Base-by-base conservation (phyloP, 2,329 filamentous ascomycete species). In the Penicillium sp. region DNA sequence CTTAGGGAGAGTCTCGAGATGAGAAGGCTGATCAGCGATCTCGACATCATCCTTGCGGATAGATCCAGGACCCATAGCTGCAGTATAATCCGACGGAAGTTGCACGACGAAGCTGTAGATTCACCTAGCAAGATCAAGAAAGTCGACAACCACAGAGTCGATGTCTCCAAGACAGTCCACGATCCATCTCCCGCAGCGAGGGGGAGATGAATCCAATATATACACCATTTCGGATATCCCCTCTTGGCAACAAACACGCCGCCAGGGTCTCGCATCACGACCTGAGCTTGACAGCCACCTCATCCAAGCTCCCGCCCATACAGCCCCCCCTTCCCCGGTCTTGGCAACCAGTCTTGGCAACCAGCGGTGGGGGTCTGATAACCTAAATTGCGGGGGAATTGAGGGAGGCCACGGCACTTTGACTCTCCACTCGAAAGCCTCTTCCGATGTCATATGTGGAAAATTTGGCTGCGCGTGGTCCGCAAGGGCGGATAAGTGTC, bases 41-140 rank as follows among this genome's bases (percentile, higher is more conserved):
- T 64, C 62, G 19, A 64, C 50, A 45, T 64, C 59, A 1, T 62
- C 60, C 12, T 64, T 64, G 13, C 47, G 55, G 9, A 59, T 62
- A 22, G 59, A 54, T 9, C 47, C 38, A 24, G 59, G 44, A 22
- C 57, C 53, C 62, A 64, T 64, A 40, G 33, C 47, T 50, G 38
- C 22, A 51, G 17, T 26, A 44, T 22, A 19, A 19, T 33, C 4
- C 7, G n/a, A 15, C n/a, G 33, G 4, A 7, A 13, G 9, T 13
- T 35, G 28, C 35, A 26, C 17, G 17, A 44, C 42, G 51, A 4
- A 53, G 22, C 30, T 33, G 9, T 37, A 15, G 15, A 15, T 45
- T 15, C 30, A 24, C 28, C n/a, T 56, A 10, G 26, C 4, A 42
- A 22, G 22, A 5, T 30, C 38, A 47, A 28, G 6, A 13, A 28